Evolutionary conservation across 1,284 basidiomycete species (phyloP).

Genomic region (Irpex rosettiformis): DNA sequence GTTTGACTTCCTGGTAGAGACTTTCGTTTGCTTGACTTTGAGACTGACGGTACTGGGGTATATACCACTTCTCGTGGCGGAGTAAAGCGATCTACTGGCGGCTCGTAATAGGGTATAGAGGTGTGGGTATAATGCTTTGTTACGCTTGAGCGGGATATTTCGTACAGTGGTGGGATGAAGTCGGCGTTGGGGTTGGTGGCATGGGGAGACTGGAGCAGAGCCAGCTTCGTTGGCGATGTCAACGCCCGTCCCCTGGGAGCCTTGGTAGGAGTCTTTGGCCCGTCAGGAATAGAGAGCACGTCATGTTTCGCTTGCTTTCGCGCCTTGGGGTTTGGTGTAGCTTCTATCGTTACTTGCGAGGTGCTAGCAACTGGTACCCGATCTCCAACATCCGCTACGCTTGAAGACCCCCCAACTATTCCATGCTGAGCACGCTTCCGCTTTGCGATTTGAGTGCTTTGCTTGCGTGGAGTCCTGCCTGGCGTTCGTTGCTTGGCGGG

Average conservation of each 20-base stretch:
- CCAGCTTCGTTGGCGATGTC: conserved; percentile 29
- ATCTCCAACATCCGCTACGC: conserved; percentile 10
- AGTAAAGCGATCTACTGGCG: conserved; percentile 61
- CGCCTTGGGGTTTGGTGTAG: conserved; percentile 57
- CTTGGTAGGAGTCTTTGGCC: conserved; percentile 23
- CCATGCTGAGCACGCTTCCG: conserved; percentile 31
- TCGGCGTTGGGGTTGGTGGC: conserved; percentile 48
- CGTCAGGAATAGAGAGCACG: conserved; percentile 19
- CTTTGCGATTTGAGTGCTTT: conserved; percentile 22
- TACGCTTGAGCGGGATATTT: conserved; percentile 24
- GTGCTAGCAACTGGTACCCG: conserved; percentile 15
- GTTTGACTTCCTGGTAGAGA: conserved; percentile 13
- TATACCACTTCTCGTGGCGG: conserved; percentile 60
- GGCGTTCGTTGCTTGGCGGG: conserved; percentile 14
- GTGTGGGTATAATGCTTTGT: conserved; percentile 32
- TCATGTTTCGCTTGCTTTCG: conserved; percentile 46
- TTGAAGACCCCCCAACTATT: conserved; percentile 7
- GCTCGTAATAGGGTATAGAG: conserved; percentile 58
- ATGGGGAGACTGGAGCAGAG: conserved; percentile 41
- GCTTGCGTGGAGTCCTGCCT: neutral
- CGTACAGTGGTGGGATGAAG: conserved; percentile 38
- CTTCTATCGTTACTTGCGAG: conserved; percentile 26
- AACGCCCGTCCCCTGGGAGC: conserved; percentile 20
- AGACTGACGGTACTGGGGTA: conserved; percentile 34
- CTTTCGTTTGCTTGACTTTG: conserved; percentile 37